Percentiles rank a stretch among this genome's conserved stretches.
These are phyloP conservation scores for Thelephora terrestris DNA, from an alignment of 1,284 basidiomycete species.

Conservation along the genomic window DNA sequence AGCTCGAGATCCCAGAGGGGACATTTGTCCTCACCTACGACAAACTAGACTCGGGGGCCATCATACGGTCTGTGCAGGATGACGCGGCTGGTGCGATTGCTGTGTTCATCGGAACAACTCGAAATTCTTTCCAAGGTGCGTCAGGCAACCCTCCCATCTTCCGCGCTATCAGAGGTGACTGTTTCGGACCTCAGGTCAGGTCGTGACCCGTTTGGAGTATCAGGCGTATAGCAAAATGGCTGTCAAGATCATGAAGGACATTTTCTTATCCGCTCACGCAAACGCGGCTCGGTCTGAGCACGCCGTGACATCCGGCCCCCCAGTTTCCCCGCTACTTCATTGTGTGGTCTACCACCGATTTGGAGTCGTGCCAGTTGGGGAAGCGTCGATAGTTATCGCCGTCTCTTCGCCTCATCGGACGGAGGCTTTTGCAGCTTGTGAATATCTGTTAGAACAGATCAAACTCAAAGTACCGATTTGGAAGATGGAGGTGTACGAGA, in stretches of 20 bases:
- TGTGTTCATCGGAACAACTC: conserved; percentile 65
- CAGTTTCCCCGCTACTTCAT: conserved; percentile 31
- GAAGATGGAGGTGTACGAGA: conserved; percentile 83
- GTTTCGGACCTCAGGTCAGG: conserved; percentile 40
- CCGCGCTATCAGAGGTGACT: not conserved
- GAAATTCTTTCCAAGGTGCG: conserved; percentile 50
- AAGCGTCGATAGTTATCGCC: conserved; percentile 77
- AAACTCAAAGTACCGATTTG: conserved; percentile 80
- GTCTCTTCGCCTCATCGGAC: conserved; percentile 81
- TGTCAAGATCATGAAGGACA: conserved; percentile 65
- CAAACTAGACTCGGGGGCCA: conserved; percentile 42
- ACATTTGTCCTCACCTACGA: conserved; percentile 52
- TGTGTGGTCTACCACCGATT: conserved; percentile 71
- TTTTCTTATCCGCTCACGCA: conserved; percentile 40
- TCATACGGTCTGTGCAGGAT: conserved; percentile 51
- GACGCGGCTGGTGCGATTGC: conserved; percentile 62
- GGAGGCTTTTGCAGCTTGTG: conserved; percentile 73
- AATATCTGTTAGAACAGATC: conserved; percentile 74
- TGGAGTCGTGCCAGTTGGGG: conserved; percentile 67
- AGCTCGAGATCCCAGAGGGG: conserved; percentile 35
- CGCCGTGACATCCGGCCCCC: conserved; percentile 20
- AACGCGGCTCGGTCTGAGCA: conserved; percentile 34
- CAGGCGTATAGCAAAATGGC: conserved; percentile 78
- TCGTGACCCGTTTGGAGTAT: conserved; percentile 69
- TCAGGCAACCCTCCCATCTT: not conserved